Evolutionary conservation across 1,139 yeast genomes (phyloP).

Genomic region (Candida neerlandica): DNA sequence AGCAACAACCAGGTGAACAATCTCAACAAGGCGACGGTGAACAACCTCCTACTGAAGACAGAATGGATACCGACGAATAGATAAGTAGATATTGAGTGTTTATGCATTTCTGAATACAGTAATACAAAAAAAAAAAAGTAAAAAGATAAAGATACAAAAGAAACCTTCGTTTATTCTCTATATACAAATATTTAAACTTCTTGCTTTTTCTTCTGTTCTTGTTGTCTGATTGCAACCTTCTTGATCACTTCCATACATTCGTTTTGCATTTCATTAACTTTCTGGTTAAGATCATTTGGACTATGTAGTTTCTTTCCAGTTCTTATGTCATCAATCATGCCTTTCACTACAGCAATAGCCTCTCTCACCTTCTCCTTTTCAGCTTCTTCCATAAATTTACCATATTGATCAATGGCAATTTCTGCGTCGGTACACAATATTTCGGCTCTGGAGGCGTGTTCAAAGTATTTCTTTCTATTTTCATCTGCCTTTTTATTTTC

Average conservation of each 20-base stretch:
- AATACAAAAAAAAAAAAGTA: background rate
- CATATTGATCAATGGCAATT: slow-evolving; percentile 49
- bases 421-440: slow-evolving; percentile 60
- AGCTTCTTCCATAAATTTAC: slow-evolving; percentile 37
- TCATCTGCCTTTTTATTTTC: slow-evolving; percentile 45
- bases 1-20: slow-evolving; percentile 12
- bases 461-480: slow-evolving; percentile 40
- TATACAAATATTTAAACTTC: background rate
- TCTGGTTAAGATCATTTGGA: slow-evolving; percentile 41
- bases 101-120: background rate
- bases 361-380: slow-evolving; percentile 33
- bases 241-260: slow-evolving; percentile 53
- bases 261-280: slow-evolving; percentile 53
- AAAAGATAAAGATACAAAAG: background rate
- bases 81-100: background rate
- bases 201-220: slow-evolving; percentile 13
- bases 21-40: slow-evolving; percentile 20
- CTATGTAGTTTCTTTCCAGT: slow-evolving; percentile 33
- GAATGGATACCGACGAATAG: slow-evolving; percentile 59
- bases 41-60: slow-evolving; percentile 21
- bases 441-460: slow-evolving; percentile 56
- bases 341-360: slow-evolving; percentile 39
- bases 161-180: background rate
- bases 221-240: slow-evolving; percentile 52
- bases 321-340: slow-evolving; percentile 51